phyloP scores from a whole-genome alignment of 495 filamentous ascomycete genomes.

The Choiromyces venosus region DNA sequence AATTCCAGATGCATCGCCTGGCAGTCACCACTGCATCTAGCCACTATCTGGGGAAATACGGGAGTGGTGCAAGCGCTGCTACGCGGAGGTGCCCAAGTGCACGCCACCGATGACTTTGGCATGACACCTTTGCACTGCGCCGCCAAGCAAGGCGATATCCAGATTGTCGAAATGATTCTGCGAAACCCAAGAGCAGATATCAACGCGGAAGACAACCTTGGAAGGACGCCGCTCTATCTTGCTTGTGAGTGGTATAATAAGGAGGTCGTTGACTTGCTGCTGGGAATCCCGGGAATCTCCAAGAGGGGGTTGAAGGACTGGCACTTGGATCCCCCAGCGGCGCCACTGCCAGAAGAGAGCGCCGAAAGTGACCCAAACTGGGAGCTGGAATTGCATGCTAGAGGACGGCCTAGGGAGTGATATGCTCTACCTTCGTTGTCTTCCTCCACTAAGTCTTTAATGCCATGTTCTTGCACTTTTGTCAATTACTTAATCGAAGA shows the following conservation, averaged over 20 bases:
- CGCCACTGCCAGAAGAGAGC: background rate
- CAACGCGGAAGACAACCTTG: background rate
- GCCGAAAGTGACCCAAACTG: background rate
- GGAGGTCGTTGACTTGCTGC: background rate
- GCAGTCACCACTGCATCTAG: background rate
- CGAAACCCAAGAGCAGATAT: background rate
- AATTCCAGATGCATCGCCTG: background rate
- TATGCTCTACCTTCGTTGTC: no score
- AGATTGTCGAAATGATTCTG: background rate
- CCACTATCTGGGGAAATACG: background rate
- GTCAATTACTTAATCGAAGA: background rate
- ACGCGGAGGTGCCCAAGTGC: background rate
- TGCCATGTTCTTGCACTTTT: background rate
- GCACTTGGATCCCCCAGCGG: background rate
- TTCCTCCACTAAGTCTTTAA: background rate
- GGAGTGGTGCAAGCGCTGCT: background rate
- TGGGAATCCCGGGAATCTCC: background rate
- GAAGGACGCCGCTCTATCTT: constrained; percentile 11
- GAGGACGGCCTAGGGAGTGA: no score
- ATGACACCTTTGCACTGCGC: constrained; percentile 1
- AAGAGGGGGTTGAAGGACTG: background rate
- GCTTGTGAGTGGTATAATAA: background rate
- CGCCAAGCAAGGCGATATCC: background rate
- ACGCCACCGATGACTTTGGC: background rate
- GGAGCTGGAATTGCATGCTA: background rate